Percentiles rank a stretch among this genome's conserved stretches.
These are phyloP conservation scores for Suillus discolor DNA, from an alignment of 768 basidiomycete species.

Conservation along the genomic window DNA sequence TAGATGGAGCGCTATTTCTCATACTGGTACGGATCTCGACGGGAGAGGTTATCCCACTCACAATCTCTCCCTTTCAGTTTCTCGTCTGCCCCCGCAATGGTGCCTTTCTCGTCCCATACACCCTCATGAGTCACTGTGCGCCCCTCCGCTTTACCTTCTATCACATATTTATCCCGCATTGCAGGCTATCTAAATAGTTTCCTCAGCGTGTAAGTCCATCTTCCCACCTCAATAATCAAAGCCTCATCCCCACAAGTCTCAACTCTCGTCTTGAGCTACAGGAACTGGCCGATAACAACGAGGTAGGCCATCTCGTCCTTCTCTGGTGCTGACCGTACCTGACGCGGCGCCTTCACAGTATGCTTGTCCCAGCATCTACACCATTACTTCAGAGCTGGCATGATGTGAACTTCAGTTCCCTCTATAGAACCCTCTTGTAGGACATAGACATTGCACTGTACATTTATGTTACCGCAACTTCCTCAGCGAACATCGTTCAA, in stretches of 20 bases:
- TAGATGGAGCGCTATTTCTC: slow-evolving; percentile 31
- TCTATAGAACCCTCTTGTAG: neutral
- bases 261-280: slow-evolving; percentile 32
- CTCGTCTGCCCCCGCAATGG: slow-evolving; percentile 38
- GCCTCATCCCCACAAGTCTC: slow-evolving; percentile 18
- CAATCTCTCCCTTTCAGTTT: slow-evolving; percentile 24
- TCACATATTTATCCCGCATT: neutral
- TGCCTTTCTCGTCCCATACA: slow-evolving; percentile 38
- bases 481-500: no score
- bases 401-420: neutral
- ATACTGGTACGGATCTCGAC: slow-evolving; percentile 20
- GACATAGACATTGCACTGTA: slow-evolving; percentile 5
- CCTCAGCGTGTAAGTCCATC: slow-evolving; percentile 34
- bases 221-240: no score
- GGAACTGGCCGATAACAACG: slow-evolving; percentile 27
- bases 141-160: neutral
- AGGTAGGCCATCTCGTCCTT: slow-evolving; percentile 18
- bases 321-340: neutral
- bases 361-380: slow-evolving; percentile 26
- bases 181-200: slow-evolving; percentile 41
- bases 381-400: slow-evolving; percentile 2
- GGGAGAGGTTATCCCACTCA: neutral
- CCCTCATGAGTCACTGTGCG: slow-evolving; percentile 41
- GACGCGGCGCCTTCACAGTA: slow-evolving; percentile 14
- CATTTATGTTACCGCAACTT: neutral